Conservation (phyloP, 306 rosid species). For the Herpetospermum pedunculosum region DNA sequence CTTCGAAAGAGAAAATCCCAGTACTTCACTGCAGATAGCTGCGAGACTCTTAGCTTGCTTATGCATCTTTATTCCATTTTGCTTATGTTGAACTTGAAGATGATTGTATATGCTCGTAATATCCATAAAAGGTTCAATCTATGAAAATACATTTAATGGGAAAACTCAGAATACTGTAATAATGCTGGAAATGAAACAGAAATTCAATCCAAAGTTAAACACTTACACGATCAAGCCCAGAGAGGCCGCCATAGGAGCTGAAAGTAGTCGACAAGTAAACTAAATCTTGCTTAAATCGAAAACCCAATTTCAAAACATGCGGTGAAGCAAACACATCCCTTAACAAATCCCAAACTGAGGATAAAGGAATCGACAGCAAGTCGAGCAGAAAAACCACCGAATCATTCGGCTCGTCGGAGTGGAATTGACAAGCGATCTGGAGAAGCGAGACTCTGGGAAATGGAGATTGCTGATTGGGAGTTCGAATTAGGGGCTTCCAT, state of each 20-base stretch:
- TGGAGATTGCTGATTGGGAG: conserved; percentile 19
- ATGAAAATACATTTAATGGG: neutral
- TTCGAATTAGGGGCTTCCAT: conserved; percentile 74
- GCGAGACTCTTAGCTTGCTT: conserved; percentile 68
- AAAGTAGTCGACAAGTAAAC: conserved; percentile 63
- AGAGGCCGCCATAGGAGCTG: conserved; percentile 43
- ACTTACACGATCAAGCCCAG: conserved; percentile 58
- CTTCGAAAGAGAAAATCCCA: conserved; percentile 73
- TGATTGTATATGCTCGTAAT: conserved; percentile 49
- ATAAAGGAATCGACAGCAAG: conserved; percentile 37
- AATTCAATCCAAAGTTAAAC: neutral
- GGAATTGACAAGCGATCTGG: conserved; percentile 62
- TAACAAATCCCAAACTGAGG: conserved; percentile 47
- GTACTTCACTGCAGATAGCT: conserved; percentile 54
- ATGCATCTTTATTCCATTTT: conserved; percentile 40
- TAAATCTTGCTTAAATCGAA: conserved; percentile 84
- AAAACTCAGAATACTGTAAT: neutral
- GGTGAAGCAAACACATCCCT: conserved; percentile 45
- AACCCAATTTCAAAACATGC: conserved; percentile 65
- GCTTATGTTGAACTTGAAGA: conserved; percentile 53
- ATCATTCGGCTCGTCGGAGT: conserved; percentile 22
- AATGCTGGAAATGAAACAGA: conserved; percentile 6
- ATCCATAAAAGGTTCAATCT: conserved; percentile 88
- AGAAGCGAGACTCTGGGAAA: conserved; percentile 65
- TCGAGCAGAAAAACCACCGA: conserved; percentile 59